A percentile compares a stretch with the other conserved stretches of the same genome.
Evolutionary conservation across 2,329 filamentous ascomycete species (phyloP).

Genomic region (Sporothrix dimorphospora): DNA sequence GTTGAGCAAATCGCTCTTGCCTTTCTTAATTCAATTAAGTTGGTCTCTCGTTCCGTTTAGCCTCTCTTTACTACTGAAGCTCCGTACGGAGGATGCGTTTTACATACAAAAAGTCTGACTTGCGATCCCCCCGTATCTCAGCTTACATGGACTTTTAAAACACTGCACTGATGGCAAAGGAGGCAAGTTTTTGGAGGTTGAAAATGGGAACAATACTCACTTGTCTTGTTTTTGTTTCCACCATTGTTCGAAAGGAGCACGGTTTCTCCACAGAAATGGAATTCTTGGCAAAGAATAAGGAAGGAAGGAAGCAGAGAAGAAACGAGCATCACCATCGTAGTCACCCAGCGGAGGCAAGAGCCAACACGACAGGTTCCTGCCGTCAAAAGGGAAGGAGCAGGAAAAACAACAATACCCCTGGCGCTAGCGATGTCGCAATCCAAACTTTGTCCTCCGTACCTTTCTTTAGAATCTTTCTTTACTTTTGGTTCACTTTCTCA

Average conservation of each 20-base stretch:
- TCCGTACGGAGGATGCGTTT: slow-evolving; percentile 17
- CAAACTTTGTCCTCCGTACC: neutral
- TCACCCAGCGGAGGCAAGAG: neutral
- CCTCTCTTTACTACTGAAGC: neutral
- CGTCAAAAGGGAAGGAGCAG: neutral
- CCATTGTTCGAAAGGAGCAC: neutral
- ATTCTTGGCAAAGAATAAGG: neutral
- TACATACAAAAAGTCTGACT: neutral
- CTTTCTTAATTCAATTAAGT: neutral
- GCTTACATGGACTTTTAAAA: neutral
- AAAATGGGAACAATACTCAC: neutral
- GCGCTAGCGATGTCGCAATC: neutral
- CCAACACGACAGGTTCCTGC: neutral
- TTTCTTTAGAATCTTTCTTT: neutral
- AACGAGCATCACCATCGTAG: neutral
- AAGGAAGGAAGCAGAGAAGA: neutral
- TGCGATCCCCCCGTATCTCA: neutral
- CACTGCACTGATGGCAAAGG: neutral
- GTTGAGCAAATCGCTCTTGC: neutral
- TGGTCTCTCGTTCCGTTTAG: slow-evolving; percentile 2
- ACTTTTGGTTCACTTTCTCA: neutral
- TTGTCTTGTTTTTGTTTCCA: neutral
- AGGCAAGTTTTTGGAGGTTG: neutral
- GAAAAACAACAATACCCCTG: neutral
- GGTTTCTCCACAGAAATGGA: slow-evolving; percentile 1